phyloP scores from a whole-genome alignment of 2,329 filamentous ascomycete genomes.

The Ophiosphaerella narmari region DNA sequence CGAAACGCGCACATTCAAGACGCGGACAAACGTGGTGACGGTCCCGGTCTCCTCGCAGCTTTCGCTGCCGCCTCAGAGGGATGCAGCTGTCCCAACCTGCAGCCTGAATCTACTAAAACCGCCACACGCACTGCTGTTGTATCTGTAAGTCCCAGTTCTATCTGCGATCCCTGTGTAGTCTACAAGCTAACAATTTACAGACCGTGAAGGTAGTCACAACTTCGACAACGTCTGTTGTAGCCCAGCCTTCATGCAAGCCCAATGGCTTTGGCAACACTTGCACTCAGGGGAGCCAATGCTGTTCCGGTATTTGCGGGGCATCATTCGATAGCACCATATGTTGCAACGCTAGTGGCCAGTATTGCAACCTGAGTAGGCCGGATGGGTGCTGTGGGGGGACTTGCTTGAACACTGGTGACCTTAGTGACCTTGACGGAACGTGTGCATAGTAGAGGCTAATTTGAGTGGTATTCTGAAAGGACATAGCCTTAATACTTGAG shows the following conservation, averaged over 20 bases:
- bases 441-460: too few relatives aligned
- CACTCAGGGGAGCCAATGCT: not conserved
- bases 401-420: not conserved
- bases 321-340: not conserved
- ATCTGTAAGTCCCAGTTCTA: not conserved
- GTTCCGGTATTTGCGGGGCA: not conserved
- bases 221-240: not conserved
- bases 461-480: too few relatives aligned
- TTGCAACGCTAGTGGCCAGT: not conserved
- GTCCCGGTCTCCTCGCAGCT: not conserved
- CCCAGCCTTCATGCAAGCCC: not conserved
- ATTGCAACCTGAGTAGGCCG: not conserved
- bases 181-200: not conserved
- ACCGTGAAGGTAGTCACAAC: not conserved
- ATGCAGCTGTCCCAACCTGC: conserved; percentile 1
- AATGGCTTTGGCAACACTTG: not conserved
- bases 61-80: conserved; percentile 5
- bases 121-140: not conserved
- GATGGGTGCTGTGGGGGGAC: not conserved
- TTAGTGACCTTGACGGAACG: too few relatives aligned
- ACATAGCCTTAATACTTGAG: too few relatives aligned
- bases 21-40: not conserved
- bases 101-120: not conserved
- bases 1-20: not conserved
- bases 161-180: not conserved